Evolutionary conservation across 345 rosid species (phyloP).

Genomic region (Acer negundo): DNA sequence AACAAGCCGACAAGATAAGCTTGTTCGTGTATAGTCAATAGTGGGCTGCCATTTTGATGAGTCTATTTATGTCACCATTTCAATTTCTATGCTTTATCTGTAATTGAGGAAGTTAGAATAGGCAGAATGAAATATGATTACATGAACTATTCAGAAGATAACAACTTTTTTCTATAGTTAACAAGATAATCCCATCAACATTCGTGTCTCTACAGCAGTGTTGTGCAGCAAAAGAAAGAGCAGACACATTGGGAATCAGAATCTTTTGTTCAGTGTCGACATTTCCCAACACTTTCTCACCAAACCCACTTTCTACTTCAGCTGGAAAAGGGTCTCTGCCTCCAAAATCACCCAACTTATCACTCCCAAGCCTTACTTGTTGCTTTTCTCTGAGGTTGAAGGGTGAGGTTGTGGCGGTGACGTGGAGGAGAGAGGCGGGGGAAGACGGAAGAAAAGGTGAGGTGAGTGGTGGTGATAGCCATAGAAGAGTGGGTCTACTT

Average conservation of each 20-base stretch:
- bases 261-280: conserved; percentile 78
- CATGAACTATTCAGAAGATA: neutral
- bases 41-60: no score
- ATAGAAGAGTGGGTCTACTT: conserved; percentile 17
- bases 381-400: conserved; percentile 20
- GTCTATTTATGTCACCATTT: neutral
- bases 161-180: neutral
- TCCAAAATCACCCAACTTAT: conserved; percentile 64
- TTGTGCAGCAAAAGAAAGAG: conserved; percentile 71
- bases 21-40: no score
- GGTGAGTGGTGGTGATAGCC: conserved; percentile 33
- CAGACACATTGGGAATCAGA: conserved; percentile 73
- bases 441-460: conserved; percentile 31
- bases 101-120: neutral
- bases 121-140: no score
- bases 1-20: no score
- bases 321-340: conserved; percentile 75
- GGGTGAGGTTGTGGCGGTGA: conserved; percentile 16
- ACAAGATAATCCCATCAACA: neutral
- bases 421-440: conserved; percentile 26
- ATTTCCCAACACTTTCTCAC: conserved; percentile 72
- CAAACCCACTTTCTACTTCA: conserved; percentile 83
- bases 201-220: no score
- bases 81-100: neutral
- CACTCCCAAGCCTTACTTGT: conserved; percentile 32